A percentile compares a stretch with the other conserved stretches of the same genome.
Evolutionary conservation across 148 eudicot genomes (phyloP).

Genomic region (Bassia scoparia): DNA sequence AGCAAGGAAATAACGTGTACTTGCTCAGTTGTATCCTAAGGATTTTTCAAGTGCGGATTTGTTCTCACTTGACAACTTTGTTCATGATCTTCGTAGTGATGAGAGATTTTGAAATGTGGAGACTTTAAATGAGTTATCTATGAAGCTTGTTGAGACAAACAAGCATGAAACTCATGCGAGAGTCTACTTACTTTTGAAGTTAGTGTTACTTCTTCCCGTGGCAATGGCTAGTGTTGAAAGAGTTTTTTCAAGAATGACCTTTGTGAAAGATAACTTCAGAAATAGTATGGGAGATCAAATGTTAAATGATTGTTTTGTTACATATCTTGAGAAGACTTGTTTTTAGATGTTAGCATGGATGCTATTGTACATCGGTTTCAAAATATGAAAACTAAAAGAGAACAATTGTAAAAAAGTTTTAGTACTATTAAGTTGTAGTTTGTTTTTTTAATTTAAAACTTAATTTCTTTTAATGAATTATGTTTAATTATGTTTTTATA

Average conservation of each 20-base stretch:
- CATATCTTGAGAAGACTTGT: neutral
- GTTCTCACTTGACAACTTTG: neutral
- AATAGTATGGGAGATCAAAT: neutral
- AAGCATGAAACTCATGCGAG: neutral
- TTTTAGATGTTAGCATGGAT: too few relatives aligned
- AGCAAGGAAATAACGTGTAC: neutral
- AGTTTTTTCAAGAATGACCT: neutral
- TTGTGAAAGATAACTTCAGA: neutral
- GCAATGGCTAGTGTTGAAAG: neutral
- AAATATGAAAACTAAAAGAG: too few relatives aligned
- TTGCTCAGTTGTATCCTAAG: neutral
- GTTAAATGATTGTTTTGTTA: neutral
- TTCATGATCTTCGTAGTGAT: neutral
- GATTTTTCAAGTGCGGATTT: neutral
- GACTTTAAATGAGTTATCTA: neutral
- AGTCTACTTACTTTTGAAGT: neutral
- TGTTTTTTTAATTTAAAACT: too few relatives aligned
- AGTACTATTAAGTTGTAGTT: too few relatives aligned
- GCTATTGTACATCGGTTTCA: too few relatives aligned
- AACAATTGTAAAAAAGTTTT: neutral
- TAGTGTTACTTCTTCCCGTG: neutral
- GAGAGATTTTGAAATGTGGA: neutral
- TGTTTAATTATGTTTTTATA: too few relatives aligned
- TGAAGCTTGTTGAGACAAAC: neutral
- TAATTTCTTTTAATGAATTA: too few relatives aligned